Conservation (phyloP, 202 grass and related monocot genomes). For the Digitaria exilis region DNA sequence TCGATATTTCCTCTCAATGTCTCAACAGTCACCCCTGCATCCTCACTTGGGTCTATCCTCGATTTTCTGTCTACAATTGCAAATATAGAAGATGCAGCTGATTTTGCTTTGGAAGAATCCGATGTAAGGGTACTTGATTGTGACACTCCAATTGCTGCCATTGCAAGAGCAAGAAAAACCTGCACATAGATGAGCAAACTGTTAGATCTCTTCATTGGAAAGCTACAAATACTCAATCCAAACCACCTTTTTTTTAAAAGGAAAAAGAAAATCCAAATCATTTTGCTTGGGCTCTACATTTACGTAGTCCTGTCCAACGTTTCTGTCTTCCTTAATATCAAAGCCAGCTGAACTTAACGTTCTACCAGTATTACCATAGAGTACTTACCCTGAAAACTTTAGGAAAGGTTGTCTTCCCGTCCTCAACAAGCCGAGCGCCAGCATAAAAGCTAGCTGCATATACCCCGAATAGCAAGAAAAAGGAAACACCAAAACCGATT, state of each 20-base stretch:
- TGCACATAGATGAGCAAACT: conserved; percentile 14
- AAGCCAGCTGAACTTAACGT: not conserved
- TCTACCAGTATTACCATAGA: not conserved
- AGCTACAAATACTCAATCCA: not conserved
- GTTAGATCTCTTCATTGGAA: not conserved
- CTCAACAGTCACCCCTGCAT: conserved; percentile 57
- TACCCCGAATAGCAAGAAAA: conserved; percentile 82
- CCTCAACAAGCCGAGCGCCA: conserved; percentile 73
- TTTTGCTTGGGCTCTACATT: conserved; percentile 11
- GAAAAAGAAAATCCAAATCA: not conserved
- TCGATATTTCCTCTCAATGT: conserved; percentile 69
- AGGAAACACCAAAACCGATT: conserved; percentile 81
- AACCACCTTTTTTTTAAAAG: not conserved
- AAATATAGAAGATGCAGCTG: conserved; percentile 78
- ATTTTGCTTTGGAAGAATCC: conserved; percentile 82
- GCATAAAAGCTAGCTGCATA: conserved; percentile 91
- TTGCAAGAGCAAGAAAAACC: conserved; percentile 90
- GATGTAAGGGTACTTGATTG: conserved; percentile 88
- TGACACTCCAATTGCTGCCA: conserved; percentile 84
- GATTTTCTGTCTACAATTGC: conserved; percentile 78
- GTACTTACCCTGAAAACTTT: conserved; percentile 78
- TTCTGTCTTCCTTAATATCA: conserved; percentile 3
- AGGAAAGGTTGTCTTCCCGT: conserved; percentile 68
- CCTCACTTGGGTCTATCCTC: conserved; percentile 82
- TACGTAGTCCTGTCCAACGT: not conserved